Conservation (phyloP, 2,329 filamentous ascomycete species). For the Nectriaceae sp. region DNA sequence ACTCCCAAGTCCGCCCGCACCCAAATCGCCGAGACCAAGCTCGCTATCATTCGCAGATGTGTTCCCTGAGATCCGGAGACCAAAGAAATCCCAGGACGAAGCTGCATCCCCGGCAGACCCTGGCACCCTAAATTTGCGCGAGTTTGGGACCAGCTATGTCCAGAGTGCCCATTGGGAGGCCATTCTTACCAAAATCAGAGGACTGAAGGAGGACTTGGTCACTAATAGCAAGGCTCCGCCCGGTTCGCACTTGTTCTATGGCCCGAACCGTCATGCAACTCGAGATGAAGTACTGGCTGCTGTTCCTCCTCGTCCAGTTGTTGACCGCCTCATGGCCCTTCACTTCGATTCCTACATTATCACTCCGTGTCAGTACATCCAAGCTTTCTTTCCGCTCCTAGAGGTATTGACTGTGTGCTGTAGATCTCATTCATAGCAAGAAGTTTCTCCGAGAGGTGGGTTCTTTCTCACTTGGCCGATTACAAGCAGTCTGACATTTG, state of each 20-base stretch:
- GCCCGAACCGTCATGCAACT: constrained; percentile 13
- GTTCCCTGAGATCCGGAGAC: constrained; percentile 4
- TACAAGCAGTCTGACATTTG: constrained; percentile 12
- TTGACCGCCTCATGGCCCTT: constrained; percentile 16
- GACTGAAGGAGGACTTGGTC: constrained; percentile 15
- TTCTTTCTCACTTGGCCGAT: constrained; percentile 4
- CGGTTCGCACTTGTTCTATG: constrained; percentile 18
- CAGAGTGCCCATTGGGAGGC: constrained; percentile 18
- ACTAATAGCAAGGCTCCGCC: constrained; percentile 7
- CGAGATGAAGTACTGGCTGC: constrained; percentile 13
- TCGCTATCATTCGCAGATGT: constrained; percentile 6
- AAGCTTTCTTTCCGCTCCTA: constrained; percentile 6
- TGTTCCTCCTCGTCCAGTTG: constrained; percentile 16
- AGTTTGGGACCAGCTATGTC: constrained; percentile 18
- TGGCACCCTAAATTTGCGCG: constrained; percentile 11
- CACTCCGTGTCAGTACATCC: constrained; percentile 12
- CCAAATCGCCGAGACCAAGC: constrained; percentile 10
- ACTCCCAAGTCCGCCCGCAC: constrained; percentile 7
- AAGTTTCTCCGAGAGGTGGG: constrained; percentile 18
- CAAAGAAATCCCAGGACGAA: constrained; percentile 8
- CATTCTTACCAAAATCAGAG: constrained; percentile 16
- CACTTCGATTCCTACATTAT: constrained; percentile 17
- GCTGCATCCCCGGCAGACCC: constrained; percentile 9
- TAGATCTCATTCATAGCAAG: constrained; percentile 14
- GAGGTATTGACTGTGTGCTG: constrained; percentile 8